Evolutionary conservation across 129 eudicot species (phyloP).

Genomic region (Tanacetum coccineum): DNA sequence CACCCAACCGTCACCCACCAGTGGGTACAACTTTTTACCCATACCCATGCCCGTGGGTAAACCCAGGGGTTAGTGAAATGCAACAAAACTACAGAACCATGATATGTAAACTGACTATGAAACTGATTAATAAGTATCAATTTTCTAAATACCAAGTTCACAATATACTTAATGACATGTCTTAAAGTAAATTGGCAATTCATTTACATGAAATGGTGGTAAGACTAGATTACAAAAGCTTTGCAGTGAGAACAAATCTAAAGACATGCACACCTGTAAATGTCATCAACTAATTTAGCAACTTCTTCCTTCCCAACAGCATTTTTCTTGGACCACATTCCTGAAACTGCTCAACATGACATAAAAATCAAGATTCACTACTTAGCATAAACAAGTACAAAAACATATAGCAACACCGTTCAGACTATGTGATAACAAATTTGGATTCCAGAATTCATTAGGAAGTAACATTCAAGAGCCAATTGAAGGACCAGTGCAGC

Average conservation of each 20-base stretch:
- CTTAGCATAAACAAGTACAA: slow-evolving; percentile 1
- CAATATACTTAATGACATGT: no score
- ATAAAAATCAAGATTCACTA: slow-evolving; percentile 8
- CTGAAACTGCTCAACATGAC: slow-evolving; percentile 48
- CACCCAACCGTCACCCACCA: no score
- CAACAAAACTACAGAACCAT: no score
- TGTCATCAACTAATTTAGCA: slow-evolving; percentile 86
- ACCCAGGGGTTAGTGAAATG: no score
- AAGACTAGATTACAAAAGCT: slow-evolving; percentile 3
- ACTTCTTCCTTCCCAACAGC: slow-evolving; percentile 79
- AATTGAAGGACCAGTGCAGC: neutral
- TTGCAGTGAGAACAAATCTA: slow-evolving; percentile 4
- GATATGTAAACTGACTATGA: no score
- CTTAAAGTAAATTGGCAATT: neutral
- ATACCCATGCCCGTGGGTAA: no score
- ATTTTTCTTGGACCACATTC: slow-evolving; percentile 77
- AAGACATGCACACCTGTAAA: slow-evolving; percentile 63
- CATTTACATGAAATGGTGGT: neutral
- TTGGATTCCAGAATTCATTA: no score
- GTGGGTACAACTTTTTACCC: no score
- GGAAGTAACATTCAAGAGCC: neutral
- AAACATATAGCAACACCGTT: neutral
- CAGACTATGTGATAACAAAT: neutral
- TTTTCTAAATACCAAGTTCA: no score
- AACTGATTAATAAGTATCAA: no score